phyloP scores from a whole-genome alignment of 345 rosid species.

The Rhodomyrtus tomentosa region DNA sequence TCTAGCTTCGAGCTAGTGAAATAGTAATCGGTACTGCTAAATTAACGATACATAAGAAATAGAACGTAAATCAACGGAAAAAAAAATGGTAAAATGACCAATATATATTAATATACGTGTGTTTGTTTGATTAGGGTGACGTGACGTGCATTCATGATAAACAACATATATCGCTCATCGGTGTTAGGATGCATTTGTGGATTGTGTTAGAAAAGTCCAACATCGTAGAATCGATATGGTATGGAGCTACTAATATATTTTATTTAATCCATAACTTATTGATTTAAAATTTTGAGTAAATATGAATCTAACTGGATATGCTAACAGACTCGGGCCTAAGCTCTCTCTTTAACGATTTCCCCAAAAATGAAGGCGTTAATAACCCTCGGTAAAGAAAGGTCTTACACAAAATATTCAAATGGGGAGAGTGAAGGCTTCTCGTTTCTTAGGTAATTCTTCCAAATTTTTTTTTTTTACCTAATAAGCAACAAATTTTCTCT shows the following conservation, averaged over 20 bases:
- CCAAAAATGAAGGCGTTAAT: not conserved
- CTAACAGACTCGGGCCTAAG: too few species aligned
- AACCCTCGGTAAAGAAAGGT: not conserved
- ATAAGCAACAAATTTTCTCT: not conserved
- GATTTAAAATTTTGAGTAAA: too few species aligned
- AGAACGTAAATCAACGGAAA: not conserved
- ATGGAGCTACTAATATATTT: too few species aligned
- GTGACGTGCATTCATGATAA: too few species aligned
- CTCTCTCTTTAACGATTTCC: too few species aligned
- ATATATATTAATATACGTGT: too few species aligned
- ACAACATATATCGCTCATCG: too few species aligned
- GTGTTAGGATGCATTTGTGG: too few species aligned
- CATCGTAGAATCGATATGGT: too few species aligned
- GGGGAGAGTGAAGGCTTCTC: not conserved
- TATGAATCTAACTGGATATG: too few species aligned
- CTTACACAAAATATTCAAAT: not conserved
- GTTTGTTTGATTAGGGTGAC: not conserved
- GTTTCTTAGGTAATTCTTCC: not conserved
- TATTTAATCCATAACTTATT: too few species aligned
- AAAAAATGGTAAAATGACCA: not conserved
- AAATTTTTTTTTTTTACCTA: not conserved
- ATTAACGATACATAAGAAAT: not conserved
- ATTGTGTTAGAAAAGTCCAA: too few species aligned
- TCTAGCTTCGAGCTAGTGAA: not conserved
- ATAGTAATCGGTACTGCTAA: not conserved